Percentiles rank a stretch among this genome's conserved stretches.
Conservation (phyloP, 441 rosid species). For the Aleurites moluccanus region DNA sequence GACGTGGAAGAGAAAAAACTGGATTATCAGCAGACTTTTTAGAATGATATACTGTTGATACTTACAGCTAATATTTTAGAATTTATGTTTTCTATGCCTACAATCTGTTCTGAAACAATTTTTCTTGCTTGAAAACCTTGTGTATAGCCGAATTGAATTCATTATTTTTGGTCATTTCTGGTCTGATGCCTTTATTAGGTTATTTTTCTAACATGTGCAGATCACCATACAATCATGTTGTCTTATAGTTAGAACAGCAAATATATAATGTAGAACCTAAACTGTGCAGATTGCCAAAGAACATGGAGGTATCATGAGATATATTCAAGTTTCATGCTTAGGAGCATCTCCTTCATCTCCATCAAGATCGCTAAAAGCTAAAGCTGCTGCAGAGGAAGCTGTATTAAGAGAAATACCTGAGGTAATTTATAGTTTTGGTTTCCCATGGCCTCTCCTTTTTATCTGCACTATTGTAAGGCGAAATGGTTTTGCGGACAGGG, state of each 20-base stretch:
- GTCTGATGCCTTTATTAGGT: not conserved
- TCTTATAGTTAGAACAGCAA: not conserved
- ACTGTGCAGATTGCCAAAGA: slow-evolving; percentile 79
- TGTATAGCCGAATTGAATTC: not conserved
- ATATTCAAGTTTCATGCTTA: slow-evolving; percentile 92
- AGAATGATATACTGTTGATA: no score
- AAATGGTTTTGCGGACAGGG: not conserved
- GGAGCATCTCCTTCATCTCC: slow-evolving; percentile 88
- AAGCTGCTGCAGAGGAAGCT: slow-evolving; percentile 97
- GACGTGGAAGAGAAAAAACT: no score
- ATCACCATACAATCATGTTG: not conserved
- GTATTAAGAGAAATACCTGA: slow-evolving; percentile 78
- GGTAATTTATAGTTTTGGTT: slow-evolving; percentile 41
- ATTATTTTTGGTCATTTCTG: not conserved
- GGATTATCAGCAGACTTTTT: no score
- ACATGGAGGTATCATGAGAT: slow-evolving; percentile 98
- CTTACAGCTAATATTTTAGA: no score
- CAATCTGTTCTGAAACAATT: not conserved
- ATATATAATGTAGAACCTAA: slow-evolving; percentile 8
- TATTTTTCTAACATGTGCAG: not conserved
- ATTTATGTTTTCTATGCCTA: not conserved
- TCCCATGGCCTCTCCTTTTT: not conserved
- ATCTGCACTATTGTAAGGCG: not conserved
- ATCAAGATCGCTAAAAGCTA: slow-evolving; percentile 72
- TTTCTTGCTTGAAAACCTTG: not conserved